Evolutionary conservation across 2,329 filamentous ascomycete species (phyloP).

Genomic region (Xylariaceae sp.): DNA sequence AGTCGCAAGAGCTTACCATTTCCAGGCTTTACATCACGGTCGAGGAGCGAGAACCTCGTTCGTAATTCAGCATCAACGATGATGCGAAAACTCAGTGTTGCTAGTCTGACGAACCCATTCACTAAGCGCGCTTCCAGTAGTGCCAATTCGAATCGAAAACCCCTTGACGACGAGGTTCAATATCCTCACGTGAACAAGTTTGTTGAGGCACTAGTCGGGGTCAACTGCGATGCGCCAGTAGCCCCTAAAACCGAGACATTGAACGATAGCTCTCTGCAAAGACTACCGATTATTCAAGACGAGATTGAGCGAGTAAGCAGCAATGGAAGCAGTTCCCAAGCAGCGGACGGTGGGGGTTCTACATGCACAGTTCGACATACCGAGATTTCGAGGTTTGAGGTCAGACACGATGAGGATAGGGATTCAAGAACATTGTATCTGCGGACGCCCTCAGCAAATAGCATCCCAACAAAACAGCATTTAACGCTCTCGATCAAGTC

Average conservation of each 20-base stretch:
- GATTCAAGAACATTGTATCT: constrained; percentile 13
- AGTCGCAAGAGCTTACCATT: constrained; percentile 76
- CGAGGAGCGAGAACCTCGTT: constrained; percentile 67
- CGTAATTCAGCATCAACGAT: constrained; percentile 77
- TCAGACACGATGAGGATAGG: constrained; percentile 20
- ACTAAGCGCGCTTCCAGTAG: constrained; percentile 64
- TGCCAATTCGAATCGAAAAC: constrained; percentile 32
- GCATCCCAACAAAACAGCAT: constrained; percentile 15
- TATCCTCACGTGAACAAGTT: constrained; percentile 19
- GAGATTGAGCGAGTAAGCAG: constrained; percentile 26
- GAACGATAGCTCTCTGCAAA: constrained; percentile 18
- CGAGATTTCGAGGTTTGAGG: constrained; percentile 21
- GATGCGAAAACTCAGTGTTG: constrained; percentile 82
- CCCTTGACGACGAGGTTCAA: constrained; percentile 31
- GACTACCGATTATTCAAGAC: constrained; percentile 31
- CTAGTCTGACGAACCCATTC: constrained; percentile 74
- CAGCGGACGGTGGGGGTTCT: constrained; percentile 9
- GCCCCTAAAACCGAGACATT: constrained; percentile 11
- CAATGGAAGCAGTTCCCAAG: constrained; percentile 12
- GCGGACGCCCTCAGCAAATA: constrained; percentile 21
- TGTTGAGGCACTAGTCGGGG: constrained; percentile 20
- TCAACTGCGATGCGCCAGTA: constrained; percentile 20
- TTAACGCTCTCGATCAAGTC: constrained; percentile 22
- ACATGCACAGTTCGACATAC: constrained; percentile 25
- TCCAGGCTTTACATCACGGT: constrained; percentile 69